Base-by-base conservation (phyloP, 2,329 filamentous ascomycete genomes). In the Xylariaceae sp. region DNA sequence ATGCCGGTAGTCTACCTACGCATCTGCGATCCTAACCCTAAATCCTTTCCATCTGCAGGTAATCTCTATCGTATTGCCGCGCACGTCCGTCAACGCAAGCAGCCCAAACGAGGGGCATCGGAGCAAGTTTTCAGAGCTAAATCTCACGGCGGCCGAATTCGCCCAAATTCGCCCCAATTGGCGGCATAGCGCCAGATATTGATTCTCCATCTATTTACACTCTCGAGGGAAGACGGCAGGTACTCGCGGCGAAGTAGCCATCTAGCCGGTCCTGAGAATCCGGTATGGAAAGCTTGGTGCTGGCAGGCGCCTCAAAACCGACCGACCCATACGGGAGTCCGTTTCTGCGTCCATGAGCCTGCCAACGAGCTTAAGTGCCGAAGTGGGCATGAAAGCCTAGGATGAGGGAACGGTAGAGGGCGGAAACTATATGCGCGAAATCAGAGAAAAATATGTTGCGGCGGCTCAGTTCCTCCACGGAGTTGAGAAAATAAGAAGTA, bases 281-380 rank as follows among this genome's bases (percentile, higher is more conserved):
- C 83, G 51, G 84, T 79, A 0, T 91, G 86, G 72, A 96, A 60
- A 2, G 86, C 85, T 71, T 96, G 92, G 69, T 97, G 92, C 92
- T 92, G 96, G 79, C 84, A 92, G 19, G 76, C 77, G 42, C 88
- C 85, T 92, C 92, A 97, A 71, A 86, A 87, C 0, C 91, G 92
- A 0, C 78, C 1, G 96, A 75, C 0, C 92, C 92, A 54, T 82
- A 76, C n/a, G n/a, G n/a, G n/a, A n/a, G 57, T 90, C 81, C 10
- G 70, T 1, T 92, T 75, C 22, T 75, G 71, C 0, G 63, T 63
- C 51, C 79, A 72, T 18, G 74, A 74, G 12, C 87, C 86, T 55
- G 84, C 77, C 4, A 80, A 73, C 29, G 80, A 71, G 0, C 82
- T 75, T 56, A 77, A 74, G 46, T 76, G 73, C 80, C 79, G 83